Evolutionary conservation across 192 early-diverging fungal genomes (phyloP).

Genomic region (Gamsiella multidivaricata): DNA sequence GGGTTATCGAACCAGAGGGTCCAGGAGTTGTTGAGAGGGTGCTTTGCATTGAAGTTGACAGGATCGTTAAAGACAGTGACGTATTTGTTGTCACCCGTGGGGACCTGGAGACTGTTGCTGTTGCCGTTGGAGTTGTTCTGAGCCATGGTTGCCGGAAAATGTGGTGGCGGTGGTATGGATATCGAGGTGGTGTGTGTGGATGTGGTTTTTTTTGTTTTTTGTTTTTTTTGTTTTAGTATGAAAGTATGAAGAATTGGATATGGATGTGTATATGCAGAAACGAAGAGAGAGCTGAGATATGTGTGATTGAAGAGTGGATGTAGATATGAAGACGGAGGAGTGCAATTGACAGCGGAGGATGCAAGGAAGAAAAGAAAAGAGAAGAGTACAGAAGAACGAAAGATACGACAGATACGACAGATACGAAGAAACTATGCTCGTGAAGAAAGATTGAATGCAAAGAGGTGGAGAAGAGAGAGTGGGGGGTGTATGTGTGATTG

Average conservation of each 20-base stretch:
- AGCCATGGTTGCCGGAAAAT: slow-evolving; percentile 31
- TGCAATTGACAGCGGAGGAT: too few relatives aligned
- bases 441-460: not conserved
- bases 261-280: too few relatives aligned
- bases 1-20: slow-evolving; percentile 96
- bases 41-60: slow-evolving; percentile 78
- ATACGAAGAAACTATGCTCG: not conserved
- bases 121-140: too few relatives aligned
- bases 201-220: too few relatives aligned
- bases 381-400: not conserved
- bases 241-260: too few relatives aligned
- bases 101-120: slow-evolving; percentile 47
- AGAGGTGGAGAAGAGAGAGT: not conserved
- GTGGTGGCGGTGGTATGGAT: not conserved
- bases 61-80: slow-evolving; percentile 58
- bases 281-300: too few relatives aligned
- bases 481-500: too few relatives aligned
- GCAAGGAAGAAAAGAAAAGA: not conserved
- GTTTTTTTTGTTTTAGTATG: too few relatives aligned
- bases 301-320: not conserved
- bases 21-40: slow-evolving; percentile 90
- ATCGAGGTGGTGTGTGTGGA: not conserved
- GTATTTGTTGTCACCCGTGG: slow-evolving; percentile 47
- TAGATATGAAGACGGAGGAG: too few relatives aligned
- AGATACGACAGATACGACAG: too few relatives aligned